phyloP scores from a whole-genome alignment of 257 asterid species.

The Solanum verrucosum region DNA sequence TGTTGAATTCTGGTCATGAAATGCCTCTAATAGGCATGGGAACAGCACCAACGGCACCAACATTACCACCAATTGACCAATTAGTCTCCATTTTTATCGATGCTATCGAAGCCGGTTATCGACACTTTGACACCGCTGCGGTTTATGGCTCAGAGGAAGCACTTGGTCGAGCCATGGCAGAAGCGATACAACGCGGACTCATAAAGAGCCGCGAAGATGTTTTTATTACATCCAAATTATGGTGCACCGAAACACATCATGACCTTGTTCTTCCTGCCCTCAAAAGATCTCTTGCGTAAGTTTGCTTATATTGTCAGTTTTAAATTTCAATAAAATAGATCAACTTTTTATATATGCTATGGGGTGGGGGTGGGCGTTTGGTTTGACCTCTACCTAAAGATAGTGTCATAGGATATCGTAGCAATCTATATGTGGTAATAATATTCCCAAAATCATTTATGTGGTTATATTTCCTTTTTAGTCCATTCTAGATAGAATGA shows the following conservation, averaged over 20 bases:
- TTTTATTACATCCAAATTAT: slow-evolving; percentile 42
- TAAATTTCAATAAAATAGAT: background rate
- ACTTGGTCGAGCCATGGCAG: slow-evolving; percentile 30
- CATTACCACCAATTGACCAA: slow-evolving; percentile 24
- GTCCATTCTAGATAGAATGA: background rate
- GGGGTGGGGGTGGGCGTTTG: too few relatives aligned
- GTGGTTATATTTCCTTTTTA: too few relatives aligned
- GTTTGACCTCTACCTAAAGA: too few relatives aligned
- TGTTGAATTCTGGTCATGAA: background rate
- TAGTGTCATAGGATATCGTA: too few relatives aligned
- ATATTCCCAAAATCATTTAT: background rate
- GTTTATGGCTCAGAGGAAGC: slow-evolving; percentile 32
- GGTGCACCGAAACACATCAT: slow-evolving; percentile 10
- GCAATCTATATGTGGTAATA: background rate
- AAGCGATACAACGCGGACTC: slow-evolving; percentile 25
- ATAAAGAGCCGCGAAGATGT: slow-evolving; percentile 27
- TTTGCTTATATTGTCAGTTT: background rate
- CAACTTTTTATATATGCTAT: background rate
- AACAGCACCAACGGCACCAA: background rate
- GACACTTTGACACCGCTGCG: slow-evolving; percentile 48
- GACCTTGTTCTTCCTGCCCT: slow-evolving; percentile 45
- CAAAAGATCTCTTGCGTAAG: slow-evolving; percentile 27
- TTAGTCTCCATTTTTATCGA: slow-evolving; percentile 15
- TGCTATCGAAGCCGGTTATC: slow-evolving; percentile 34
- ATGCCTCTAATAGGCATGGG: slow-evolving; percentile 2